Evolutionary conservation across 1,284 basidiomycete species (phyloP).

Genomic region (Cryptococcus wingfieldii): DNA sequence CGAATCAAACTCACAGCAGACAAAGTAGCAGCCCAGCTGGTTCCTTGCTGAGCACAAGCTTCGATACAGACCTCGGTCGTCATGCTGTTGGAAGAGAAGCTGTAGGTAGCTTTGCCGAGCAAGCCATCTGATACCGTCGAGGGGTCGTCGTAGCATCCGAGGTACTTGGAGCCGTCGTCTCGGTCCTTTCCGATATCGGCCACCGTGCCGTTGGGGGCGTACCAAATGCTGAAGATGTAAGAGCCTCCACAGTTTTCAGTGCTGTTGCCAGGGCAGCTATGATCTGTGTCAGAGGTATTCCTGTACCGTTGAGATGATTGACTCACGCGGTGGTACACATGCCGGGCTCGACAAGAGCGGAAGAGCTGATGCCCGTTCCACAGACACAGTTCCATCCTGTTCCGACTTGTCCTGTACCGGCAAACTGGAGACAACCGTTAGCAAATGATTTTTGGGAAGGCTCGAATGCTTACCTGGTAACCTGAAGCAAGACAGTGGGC

Average conservation of each 20-base stretch:
- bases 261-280: constrained; percentile 26
- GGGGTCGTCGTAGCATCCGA: constrained; percentile 3
- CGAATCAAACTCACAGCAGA: constrained; percentile 11
- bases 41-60: not conserved
- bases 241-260: constrained; percentile 26
- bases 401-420: constrained; percentile 12
- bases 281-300: too few relatives aligned
- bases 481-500: constrained; percentile 11
- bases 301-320: too few relatives aligned
- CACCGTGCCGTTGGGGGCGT: constrained; percentile 1
- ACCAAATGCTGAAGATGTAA: constrained; percentile 8
- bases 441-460: not conserved
- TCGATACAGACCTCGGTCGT: constrained; percentile 5
- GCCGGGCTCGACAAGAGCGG: constrained; percentile 19
- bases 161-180: not conserved
- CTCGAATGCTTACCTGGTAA: not conserved
- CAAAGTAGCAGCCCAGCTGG: not conserved
- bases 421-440: constrained; percentile 1
- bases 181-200: not conserved
- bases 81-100: constrained; percentile 11
- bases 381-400: constrained; percentile 19
- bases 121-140: constrained; percentile 11
- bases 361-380: constrained; percentile 17
- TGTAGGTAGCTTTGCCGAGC: constrained; percentile 3
- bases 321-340: constrained; percentile 21